These are phyloP conservation scores for Aspergillus pseudoglaucus DNA, from an alignment of 2,329 filamentous ascomycete genomes.

Conservation along the genomic window DNA sequence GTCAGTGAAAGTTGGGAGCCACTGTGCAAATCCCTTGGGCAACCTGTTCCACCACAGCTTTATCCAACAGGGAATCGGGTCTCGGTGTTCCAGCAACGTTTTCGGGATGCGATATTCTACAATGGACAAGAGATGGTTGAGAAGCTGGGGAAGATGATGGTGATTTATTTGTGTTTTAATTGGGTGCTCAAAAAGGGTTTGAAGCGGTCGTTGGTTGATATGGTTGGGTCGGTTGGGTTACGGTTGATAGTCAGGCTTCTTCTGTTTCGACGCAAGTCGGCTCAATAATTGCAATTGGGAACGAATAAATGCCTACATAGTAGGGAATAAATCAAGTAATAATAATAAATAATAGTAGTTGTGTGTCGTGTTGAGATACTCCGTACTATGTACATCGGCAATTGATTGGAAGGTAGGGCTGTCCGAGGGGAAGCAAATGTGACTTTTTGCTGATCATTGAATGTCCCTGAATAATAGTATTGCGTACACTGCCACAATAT, in stretches of 20 bases:
- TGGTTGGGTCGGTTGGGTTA: not conserved
- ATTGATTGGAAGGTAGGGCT: no score
- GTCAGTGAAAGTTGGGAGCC: constrained; percentile 43
- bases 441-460: no score
- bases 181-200: not conserved
- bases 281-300: not conserved
- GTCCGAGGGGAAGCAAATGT: no score
- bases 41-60: constrained; percentile 4
- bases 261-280: not conserved
- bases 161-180: not conserved
- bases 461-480: no score
- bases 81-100: not conserved
- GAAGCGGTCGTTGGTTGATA: not conserved
- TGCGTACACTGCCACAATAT: no score
- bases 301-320: no score
- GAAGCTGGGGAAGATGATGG: not conserved
- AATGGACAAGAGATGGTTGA: not conserved
- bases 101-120: not conserved
- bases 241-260: not conserved
- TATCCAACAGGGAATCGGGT: not conserved
- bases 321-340: no score
- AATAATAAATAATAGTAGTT: no score
- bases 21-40: constrained; percentile 42
- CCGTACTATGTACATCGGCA: no score
- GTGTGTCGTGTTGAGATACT: no score